Base-by-base conservation (phyloP, 164 flowering plant genomes). In the Malania oleifera region DNA sequence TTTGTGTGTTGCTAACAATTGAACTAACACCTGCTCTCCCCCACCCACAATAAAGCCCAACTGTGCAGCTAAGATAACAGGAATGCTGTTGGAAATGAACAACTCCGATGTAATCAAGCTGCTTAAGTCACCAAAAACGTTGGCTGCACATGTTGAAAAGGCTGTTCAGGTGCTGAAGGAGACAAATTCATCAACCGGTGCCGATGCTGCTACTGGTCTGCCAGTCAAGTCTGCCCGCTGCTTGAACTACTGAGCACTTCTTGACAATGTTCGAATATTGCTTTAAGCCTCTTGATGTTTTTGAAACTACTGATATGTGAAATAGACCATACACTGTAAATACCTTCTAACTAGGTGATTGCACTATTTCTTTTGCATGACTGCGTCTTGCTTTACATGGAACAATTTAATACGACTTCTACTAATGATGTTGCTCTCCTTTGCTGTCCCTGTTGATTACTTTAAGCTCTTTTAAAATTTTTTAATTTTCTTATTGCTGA, bases 101-200 rank as follows among this genome's bases (percentile, higher is more conserved):
- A 52, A 57, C 13, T 51, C 44, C 37, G 65, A 60, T 52, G 13
- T 52, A 7, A 10, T 15, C 15, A 52, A 59, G 44, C 28, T 52
- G 24, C n/a, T 65, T 3, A 19, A 29, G 1, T 65, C 50, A 11
- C 62, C 54, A 18, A 53, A 56, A 26, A 51, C 46, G 10, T 34
- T 52, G 53, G 48, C 20, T 44, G 27, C 6, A 13, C 29, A 60
- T 37, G 60, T 47, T 35, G 61, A 19, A 22, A 26, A 58, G 41
- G 58, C 58, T 2, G 57, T n/a, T 52, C 62, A 44, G 58, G 48
- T 28, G 56, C 57, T 55, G 53, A 48, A 57, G 53, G 48, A 62
- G 35, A 52, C 47, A 26, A 59, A 53, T 29, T 40, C 45, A 41
- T 19, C 37, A 22, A 51, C 24, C 10, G 56, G 38, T 31, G 26